These are phyloP conservation scores for Penicillium canariense DNA, from an alignment of 495 filamentous ascomycete genomes.

Conservation along the genomic window DNA sequence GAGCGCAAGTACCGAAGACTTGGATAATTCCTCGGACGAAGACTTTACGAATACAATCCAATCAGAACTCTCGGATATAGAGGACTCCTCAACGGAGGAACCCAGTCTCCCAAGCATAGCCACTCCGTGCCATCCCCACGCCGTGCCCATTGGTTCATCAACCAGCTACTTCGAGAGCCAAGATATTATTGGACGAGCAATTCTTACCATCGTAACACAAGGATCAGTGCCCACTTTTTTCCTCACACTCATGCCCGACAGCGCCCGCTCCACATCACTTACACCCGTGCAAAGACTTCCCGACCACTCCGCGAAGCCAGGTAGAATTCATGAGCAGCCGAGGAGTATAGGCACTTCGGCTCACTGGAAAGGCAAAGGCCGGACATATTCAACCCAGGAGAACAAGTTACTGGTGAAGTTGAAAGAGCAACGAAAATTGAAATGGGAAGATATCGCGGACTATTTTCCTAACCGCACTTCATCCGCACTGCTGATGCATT, in stretches of 20 bases:
- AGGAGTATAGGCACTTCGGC: neutral
- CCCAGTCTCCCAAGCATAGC: neutral
- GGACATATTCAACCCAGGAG: neutral
- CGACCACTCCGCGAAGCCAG: neutral
- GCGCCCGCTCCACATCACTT: neutral
- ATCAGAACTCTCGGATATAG: neutral
- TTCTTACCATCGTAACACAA: constrained; percentile 4
- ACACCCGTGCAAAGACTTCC: neutral
- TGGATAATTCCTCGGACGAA: neutral
- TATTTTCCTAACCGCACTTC: neutral
- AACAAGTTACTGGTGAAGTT: neutral
- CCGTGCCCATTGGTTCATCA: neutral
- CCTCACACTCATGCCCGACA: constrained; percentile 6
- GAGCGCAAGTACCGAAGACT: neutral
- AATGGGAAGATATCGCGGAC: neutral
- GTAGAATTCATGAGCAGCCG: neutral
- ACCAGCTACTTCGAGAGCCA: neutral
- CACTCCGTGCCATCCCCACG: neutral
- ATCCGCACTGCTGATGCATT: neutral
- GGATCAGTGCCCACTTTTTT: constrained; percentile 6
- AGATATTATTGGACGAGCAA: neutral
- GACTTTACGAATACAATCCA: neutral
- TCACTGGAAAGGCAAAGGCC: neutral
- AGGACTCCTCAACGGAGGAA: neutral
- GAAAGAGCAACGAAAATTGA: neutral